Percentiles rank a stretch among this genome's conserved stretches.
phyloP scores from a whole-genome alignment of 2,329 filamentous ascomycete genomes.

The Penicillium janthinellum region DNA sequence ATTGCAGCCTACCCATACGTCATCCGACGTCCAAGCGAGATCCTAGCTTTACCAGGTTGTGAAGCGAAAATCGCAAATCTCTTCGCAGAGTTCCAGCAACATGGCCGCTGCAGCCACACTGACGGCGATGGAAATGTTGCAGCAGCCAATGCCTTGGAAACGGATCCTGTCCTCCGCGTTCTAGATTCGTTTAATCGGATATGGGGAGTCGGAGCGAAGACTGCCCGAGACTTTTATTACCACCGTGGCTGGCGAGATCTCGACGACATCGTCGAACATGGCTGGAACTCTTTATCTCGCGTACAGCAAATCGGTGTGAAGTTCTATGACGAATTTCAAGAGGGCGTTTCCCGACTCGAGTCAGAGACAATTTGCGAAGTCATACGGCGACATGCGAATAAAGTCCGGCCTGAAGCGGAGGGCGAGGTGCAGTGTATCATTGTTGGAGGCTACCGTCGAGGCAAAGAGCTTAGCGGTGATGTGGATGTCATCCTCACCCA shows the following conservation, averaged over 20 bases:
- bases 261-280: constrained; percentile 81
- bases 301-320: constrained; percentile 94
- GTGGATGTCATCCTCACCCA: constrained; percentile 86
- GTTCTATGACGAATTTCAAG: constrained; percentile 82
- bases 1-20: constrained; percentile 76
- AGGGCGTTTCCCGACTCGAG: constrained; percentile 71
- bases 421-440: constrained; percentile 62
- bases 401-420: constrained; percentile 54
- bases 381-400: constrained; percentile 68
- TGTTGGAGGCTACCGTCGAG: constrained; percentile 79
- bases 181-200: constrained; percentile 77
- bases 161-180: constrained; percentile 64
- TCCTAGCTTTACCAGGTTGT: constrained; percentile 70
- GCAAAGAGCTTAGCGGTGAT: constrained; percentile 73
- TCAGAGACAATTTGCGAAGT: constrained; percentile 67
- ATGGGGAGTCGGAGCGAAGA: constrained; percentile 86
- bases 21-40: constrained; percentile 49
- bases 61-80: constrained; percentile 76
- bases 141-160: constrained; percentile 65
- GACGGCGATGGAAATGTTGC: constrained; percentile 58
- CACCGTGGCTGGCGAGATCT: constrained; percentile 76
- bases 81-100: constrained; percentile 71
- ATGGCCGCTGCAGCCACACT: constrained; percentile 21
- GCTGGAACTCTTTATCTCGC: constrained; percentile 72
- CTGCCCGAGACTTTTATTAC: constrained; percentile 78